Evolutionary conservation across 2,329 filamentous ascomycete genomes (phyloP), one percentile per base, ranked within the genome.

Genomic region (Colletotrichum camelliae): DNA sequence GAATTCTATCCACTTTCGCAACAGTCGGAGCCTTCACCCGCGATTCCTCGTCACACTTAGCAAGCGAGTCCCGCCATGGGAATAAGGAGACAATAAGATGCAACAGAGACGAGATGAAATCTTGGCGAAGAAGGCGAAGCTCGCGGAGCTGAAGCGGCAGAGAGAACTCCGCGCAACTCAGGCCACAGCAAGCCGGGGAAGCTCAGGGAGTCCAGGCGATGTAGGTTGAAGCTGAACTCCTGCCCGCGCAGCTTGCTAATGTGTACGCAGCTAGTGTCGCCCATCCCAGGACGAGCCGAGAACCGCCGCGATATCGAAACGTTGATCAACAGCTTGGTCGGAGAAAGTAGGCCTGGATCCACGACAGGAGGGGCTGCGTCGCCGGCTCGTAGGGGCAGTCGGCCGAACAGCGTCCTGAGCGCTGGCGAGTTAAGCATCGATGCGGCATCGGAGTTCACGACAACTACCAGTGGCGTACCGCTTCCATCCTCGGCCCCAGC

Each of bases 61-160:
- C 77, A 74, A 75, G 75, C 74, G 75, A 77, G 81, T 84, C 85
- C 83, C 85, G 87, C 83, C 74, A 91, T 90, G 89, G 86, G 88
- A 85, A 81, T 85, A 81, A 82, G 80, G 81, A 83, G 80, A 82
- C 77, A 82, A 77, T 85, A 87, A 82, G 79, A 93, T 94, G 89
- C 92, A 94, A 87, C 93, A 96, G 89, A 94, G 96, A 81, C 94
- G 95, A 88, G 96, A 98, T 89, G 97, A 99, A 89, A 98, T 99
- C 80, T 89, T 97, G 81, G 96, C 96, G 80, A 99, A 99, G 88
- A 96, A 95, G 89, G 96, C 96, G 78, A 98, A 97, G 89, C 95
- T 99, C 81, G 96, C 95, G 66, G 97, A 98, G 90, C 91, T 99
- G 79, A 98, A 98, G 88, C 92, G 95, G 77, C 96, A 98, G 87